Base-by-base conservation (phyloP, 2,329 filamentous ascomycete species). In the Colletotrichum theobromicola region DNA sequence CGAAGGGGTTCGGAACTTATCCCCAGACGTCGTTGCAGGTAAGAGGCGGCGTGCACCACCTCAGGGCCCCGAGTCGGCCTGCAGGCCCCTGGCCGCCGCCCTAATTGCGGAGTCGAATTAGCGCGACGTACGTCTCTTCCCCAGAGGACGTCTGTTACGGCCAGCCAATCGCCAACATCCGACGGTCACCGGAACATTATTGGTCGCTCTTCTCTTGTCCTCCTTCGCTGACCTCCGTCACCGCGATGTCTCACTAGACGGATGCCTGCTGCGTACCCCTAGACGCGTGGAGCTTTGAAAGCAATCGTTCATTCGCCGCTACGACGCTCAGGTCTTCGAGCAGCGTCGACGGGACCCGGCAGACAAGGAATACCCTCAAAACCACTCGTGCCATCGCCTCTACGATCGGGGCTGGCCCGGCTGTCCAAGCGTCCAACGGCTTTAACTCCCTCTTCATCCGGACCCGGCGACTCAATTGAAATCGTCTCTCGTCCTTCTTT, bases 101-200 rank as follows among this genome's bases (percentile, higher is more conserved):
- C 57, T 72, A 67, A 46, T 53, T 63, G 72, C 68, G 72, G 72
- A 72, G 67, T 62, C 28, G n/a, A 16, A 13, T 26, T 58, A 67
- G 68, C 68, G 53, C 62, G 34, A 24, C 42, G 42, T 46, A 46
- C 42, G 42, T 46, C 42, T 46, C 42, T 46, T 46, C 42, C 42
- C 42, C 42, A 46, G 42, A 46, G 42, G 42, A 46, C 42, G 42
- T 46, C 21, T 46, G n/a, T 46, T 46, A 10, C 18, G 42, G 18
- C 62, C 63, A 53, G 63, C 72, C 72, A 74, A 74, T 74, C 57
- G 64, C 37, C 62, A 67, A 72, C 62, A 67, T 72, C 72, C 72
- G 72, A 63, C 24, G 16, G 18, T 15, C 35, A 15, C 57, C 72
- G 72, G 72, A 67, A 34, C 60, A 70, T 18, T 24, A 53, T 30